A percentile compares a stretch with the other conserved stretches of the same genome.
phyloP scores from a whole-genome alignment of 2,329 filamentous ascomycete species.

The Alternaria conjuncta region DNA sequence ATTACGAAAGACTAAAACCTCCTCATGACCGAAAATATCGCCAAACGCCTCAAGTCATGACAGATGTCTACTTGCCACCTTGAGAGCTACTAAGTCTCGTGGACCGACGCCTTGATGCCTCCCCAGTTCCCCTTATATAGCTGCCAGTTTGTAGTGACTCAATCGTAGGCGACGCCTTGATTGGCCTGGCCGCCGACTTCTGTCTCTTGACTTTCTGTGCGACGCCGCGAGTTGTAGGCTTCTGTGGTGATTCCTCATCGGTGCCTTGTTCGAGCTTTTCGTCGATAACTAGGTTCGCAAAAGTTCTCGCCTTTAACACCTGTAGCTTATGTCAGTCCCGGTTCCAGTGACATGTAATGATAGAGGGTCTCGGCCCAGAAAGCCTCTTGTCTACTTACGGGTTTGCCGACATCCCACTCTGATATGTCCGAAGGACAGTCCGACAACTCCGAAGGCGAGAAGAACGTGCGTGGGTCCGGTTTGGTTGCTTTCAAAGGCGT shows the following conservation, averaged over 20 bases:
- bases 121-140: neutral
- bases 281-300: neutral
- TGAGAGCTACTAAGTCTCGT: neutral
- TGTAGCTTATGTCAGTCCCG: neutral
- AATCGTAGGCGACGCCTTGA: neutral
- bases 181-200: neutral
- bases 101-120: neutral
- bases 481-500: neutral
- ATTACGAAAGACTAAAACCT: neutral
- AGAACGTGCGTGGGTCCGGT: neutral
- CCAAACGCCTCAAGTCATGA: neutral
- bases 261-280: neutral
- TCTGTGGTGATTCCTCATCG: neutral
- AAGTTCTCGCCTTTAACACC: neutral
- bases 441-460: conserved; percentile 16
- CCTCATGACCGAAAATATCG: neutral
- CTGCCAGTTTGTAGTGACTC: neutral
- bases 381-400: conserved; percentile 6
- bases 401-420: conserved; percentile 9
- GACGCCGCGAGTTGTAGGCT: conserved; percentile 5
- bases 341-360: neutral
- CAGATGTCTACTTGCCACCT: neutral
- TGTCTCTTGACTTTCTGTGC: conserved; percentile 12
- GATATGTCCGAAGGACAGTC: conserved; percentile 28
- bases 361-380: neutral